Conservation (phyloP, 352 stramenopile species). For the Pilasporangium apinafurcum region DNA sequence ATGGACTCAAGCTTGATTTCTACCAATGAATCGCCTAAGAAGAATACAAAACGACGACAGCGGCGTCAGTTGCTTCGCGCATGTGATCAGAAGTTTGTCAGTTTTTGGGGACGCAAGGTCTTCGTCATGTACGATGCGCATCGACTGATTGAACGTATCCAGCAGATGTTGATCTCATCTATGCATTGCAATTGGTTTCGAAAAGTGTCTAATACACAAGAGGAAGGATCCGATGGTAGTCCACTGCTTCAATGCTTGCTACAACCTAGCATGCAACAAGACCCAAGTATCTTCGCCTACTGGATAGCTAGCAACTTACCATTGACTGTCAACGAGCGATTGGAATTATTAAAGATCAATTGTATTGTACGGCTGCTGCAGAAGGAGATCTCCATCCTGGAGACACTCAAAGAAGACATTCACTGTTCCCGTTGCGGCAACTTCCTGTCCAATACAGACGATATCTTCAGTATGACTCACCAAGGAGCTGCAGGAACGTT, state of each 20-base stretch:
- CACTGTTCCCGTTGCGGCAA: conserved; percentile 57
- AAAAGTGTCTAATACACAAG: conserved; percentile 11
- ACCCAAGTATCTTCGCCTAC: conserved; percentile 70
- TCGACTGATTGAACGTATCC: conserved; percentile 53
- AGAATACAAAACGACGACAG: conserved; percentile 3
- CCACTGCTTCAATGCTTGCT: conserved; percentile 21
- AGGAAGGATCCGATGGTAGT: conserved; percentile 10
- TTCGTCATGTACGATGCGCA: conserved; percentile 58
- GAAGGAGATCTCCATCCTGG: conserved; percentile 45
- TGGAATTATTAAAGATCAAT: conserved; percentile 53
- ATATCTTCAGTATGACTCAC: conserved; percentile 77
- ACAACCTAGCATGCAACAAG: conserved; percentile 31
- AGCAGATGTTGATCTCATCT: conserved; percentile 61
- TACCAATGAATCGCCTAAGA: not conserved
- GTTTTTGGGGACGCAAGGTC: conserved; percentile 38
- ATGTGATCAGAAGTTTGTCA: conserved; percentile 22
- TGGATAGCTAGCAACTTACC: conserved; percentile 75
- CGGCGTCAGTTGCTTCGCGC: conserved; percentile 6
- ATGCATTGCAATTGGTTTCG: conserved; percentile 71
- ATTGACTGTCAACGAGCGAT: conserved; percentile 43
- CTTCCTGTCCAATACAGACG: conserved; percentile 54
- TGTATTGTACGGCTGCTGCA: conserved; percentile 54
- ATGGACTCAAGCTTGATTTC: not conserved
- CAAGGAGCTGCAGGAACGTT: conserved; percentile 63
- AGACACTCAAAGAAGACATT: conserved; percentile 55